These are phyloP conservation scores for Candida berthetii DNA, from an alignment of 805 yeast species.

Conservation along the genomic window DNA sequence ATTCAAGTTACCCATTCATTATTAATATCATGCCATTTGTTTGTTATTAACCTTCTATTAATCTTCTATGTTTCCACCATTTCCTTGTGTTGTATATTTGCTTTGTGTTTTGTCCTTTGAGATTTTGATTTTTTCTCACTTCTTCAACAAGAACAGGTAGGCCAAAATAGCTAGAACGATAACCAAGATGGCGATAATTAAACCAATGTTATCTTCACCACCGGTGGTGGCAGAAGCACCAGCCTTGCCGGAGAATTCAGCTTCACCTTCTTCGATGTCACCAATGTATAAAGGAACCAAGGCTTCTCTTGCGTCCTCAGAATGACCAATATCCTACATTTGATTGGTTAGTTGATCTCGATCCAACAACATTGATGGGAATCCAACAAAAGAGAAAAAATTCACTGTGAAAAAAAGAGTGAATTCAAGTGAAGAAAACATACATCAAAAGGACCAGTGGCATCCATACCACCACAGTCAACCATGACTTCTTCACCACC, in stretches of 20 bases:
- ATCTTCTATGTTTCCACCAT: too few species aligned
- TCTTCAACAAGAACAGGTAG: not conserved
- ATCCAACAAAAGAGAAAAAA: not conserved
- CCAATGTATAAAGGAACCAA: constrained; percentile 70
- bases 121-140: not conserved
- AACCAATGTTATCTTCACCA: constrained; percentile 18
- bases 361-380: not conserved
- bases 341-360: constrained; percentile 32
- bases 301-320: constrained; percentile 88
- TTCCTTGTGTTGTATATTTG: not conserved
- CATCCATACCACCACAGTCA: constrained; percentile 81
- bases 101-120: not conserved
- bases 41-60: too few species aligned
- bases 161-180: not conserved
- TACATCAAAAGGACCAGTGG: constrained; percentile 69
- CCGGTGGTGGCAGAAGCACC: constrained; percentile 15
- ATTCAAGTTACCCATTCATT: too few species aligned
- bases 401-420: too few species aligned
- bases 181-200: constrained; percentile 2
- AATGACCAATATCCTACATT: constrained; percentile 83
- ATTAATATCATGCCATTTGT: too few species aligned
- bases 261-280: constrained; percentile 44
- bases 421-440: too few species aligned
- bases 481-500: constrained; percentile 86
- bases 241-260: not conserved